Conservation (phyloP, 768 basidiomycete species). For the Punctularia strigosozonata region DNA sequence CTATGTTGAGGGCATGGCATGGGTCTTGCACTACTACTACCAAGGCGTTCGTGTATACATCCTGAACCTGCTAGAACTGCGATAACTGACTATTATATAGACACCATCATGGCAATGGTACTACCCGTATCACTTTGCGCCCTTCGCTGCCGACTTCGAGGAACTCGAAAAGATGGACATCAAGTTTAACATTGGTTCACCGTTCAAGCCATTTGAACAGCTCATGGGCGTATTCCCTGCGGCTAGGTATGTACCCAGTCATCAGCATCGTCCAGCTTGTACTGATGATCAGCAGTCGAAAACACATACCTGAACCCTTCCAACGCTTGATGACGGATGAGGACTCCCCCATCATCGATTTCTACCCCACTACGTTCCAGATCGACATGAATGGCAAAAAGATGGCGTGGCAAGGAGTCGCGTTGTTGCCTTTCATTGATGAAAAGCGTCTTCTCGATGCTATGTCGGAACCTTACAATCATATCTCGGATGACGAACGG, state of each 20-base stretch:
- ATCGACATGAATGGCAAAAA: constrained; percentile 99
- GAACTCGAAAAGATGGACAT: constrained; percentile 72
- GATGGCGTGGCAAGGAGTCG: constrained; percentile 99
- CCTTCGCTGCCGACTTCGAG: constrained; percentile 91
- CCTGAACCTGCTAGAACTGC: neutral
- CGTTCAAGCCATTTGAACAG: constrained; percentile 96
- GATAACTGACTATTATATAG: constrained; percentile 19
- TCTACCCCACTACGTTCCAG: constrained; percentile 86
- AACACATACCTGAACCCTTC: constrained; percentile 81
- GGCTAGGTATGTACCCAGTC: constrained; percentile 47
- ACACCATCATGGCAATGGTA: constrained; percentile 98
- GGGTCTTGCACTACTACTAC: constrained; percentile 97
- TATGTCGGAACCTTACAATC: constrained; percentile 54
- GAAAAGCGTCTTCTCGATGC: constrained; percentile 71
- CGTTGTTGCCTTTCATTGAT: constrained; percentile 93
- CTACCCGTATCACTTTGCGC: constrained; percentile 97
- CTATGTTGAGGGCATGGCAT: constrained; percentile 92
- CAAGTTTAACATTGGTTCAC: constrained; percentile 66
- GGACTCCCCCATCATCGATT: constrained; percentile 89
- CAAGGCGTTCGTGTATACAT: constrained; percentile 63
- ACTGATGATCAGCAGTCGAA: constrained; percentile 38
- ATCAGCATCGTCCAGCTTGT: constrained; percentile 1
- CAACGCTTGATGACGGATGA: constrained; percentile 80
- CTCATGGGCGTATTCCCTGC: constrained; percentile 98
- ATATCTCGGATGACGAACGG: constrained; percentile 73